Conservation (phyloP, 352 stramenopile species). For the Pythium sukuiense region DNA sequence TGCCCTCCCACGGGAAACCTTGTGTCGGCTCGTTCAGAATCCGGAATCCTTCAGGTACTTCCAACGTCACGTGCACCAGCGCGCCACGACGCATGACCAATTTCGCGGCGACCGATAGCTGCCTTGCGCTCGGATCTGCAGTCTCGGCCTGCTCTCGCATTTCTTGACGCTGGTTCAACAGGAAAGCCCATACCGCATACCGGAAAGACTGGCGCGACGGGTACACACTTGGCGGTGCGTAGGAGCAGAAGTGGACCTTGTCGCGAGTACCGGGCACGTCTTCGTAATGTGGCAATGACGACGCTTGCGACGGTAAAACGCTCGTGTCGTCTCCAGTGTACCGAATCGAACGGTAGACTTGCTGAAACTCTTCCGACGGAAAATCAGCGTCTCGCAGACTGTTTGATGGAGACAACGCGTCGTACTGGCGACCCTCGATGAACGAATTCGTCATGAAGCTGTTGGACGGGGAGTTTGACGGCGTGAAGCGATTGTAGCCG, state of each 20-base stretch:
- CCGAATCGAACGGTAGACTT: slow-evolving; percentile 75
- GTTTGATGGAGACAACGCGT: slow-evolving; percentile 54
- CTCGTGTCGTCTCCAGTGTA: slow-evolving; percentile 30
- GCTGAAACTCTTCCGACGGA: slow-evolving; percentile 67
- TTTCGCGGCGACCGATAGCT: slow-evolving; percentile 65
- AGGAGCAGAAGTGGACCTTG: slow-evolving; percentile 78
- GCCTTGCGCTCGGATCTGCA: slow-evolving; percentile 34
- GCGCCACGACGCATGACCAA: slow-evolving; percentile 69
- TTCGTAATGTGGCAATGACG: slow-evolving; percentile 39
- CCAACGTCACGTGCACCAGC: slow-evolving; percentile 73
- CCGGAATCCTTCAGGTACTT: slow-evolving; percentile 58
- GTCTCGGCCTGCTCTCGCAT: slow-evolving; percentile 58
- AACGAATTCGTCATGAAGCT: slow-evolving; percentile 34
- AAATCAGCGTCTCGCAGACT: slow-evolving; percentile 59
- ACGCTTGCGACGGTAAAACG: slow-evolving; percentile 17
- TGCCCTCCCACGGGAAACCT: slow-evolving; percentile 70
- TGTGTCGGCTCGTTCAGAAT: slow-evolving; percentile 64
- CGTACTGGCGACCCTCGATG: slow-evolving; percentile 34
- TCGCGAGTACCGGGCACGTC: slow-evolving; percentile 49
- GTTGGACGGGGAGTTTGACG: slow-evolving; percentile 32
- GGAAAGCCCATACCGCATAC: slow-evolving; percentile 76
- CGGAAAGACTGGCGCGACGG: slow-evolving; percentile 64
- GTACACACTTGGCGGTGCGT: slow-evolving; percentile 57
- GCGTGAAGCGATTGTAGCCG: slow-evolving; percentile 52
- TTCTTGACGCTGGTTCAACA: slow-evolving; percentile 65